These are phyloP conservation scores for Phialemonium atrogriseum DNA, from an alignment of 2,329 filamentous ascomycete species.

Conservation along the genomic window DNA sequence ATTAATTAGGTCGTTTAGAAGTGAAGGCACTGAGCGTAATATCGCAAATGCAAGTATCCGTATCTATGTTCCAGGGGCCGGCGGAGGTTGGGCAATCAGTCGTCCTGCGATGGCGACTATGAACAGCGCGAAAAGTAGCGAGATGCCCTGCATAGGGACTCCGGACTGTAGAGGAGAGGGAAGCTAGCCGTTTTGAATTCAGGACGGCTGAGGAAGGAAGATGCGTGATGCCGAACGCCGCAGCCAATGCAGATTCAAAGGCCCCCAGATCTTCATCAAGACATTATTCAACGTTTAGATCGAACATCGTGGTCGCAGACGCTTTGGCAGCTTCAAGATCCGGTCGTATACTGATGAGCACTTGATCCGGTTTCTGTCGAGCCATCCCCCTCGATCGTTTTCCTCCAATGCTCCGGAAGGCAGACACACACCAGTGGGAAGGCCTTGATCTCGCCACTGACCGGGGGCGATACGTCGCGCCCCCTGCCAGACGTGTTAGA, in stretches of 20 bases:
- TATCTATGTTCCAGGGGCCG: constrained; percentile 20
- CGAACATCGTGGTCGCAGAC: constrained; percentile 15
- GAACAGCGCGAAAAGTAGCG: constrained; percentile 5
- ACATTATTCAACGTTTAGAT: constrained; percentile 20
- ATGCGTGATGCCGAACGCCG: constrained; percentile 18
- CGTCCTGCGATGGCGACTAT: constrained; percentile 4
- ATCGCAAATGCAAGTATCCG: constrained; percentile 21
- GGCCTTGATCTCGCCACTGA: constrained; percentile 83
- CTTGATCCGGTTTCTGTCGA: constrained; percentile 56
- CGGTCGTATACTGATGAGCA: constrained; percentile 20
- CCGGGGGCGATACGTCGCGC: constrained; percentile 53
- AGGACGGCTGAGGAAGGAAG: constrained; percentile 6
- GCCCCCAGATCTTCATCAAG: constrained; percentile 17
- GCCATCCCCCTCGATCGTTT: constrained; percentile 86
- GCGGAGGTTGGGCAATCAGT: constrained; percentile 2
- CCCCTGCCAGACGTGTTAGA: constrained; percentile 64
- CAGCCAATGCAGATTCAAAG: constrained; percentile 17
- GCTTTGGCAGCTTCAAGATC: constrained; percentile 13
- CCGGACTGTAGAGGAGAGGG: constrained; percentile 1
- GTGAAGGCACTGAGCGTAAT: constrained; percentile 24
- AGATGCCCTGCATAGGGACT: constrained; percentile 7
- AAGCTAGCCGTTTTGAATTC: constrained; percentile 2
- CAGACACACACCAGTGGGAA: constrained; percentile 97
- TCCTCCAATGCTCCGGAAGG: constrained; percentile 89
- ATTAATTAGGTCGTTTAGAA: constrained; percentile 21